These are phyloP conservation scores for Trichoderma lentiforme DNA, from an alignment of 2,329 filamentous ascomycete species.

Conservation along the genomic window DNA sequence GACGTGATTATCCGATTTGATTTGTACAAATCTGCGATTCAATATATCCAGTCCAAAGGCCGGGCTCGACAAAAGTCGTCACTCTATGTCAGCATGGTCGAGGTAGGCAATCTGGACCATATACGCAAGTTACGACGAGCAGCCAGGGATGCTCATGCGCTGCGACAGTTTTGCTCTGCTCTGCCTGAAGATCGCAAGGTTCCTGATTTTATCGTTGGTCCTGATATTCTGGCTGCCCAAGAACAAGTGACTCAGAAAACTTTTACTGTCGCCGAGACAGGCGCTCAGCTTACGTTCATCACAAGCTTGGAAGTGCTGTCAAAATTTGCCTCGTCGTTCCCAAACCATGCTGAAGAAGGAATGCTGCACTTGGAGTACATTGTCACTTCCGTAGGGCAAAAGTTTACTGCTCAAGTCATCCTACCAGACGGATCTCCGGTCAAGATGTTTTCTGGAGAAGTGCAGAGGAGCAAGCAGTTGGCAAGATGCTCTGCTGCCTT, in stretches of 20 bases:
- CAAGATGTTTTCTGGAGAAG: constrained; percentile 59
- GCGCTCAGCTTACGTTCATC: constrained; percentile 74
- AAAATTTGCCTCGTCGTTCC: constrained; percentile 68
- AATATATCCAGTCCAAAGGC: constrained; percentile 91
- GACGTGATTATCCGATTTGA: constrained; percentile 75
- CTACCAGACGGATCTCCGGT: constrained; percentile 74
- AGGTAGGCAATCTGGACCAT: constrained; percentile 64
- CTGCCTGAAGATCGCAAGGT: constrained; percentile 70
- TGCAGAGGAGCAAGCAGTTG: constrained; percentile 65
- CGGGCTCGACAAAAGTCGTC: constrained; percentile 76
- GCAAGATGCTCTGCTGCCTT: constrained; percentile 91
- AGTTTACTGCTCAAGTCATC: constrained; percentile 74
- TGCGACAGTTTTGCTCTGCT: constrained; percentile 72
- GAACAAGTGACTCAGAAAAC: constrained; percentile 40
- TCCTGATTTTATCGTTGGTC: constrained; percentile 24
- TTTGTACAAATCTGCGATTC: constrained; percentile 83
- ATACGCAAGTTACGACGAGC: constrained; percentile 55
- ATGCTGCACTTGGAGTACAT: constrained; percentile 55
- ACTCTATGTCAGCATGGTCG: constrained; percentile 80
- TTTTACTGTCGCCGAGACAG: constrained; percentile 62
- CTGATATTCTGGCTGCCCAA: constrained; percentile 17
- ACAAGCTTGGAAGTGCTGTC: constrained; percentile 69
- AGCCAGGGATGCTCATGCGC: constrained; percentile 55
- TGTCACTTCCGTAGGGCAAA: constrained; percentile 51
- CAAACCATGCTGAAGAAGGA: constrained; percentile 30